Base-by-base conservation (phyloP, 306 rosid genomes). In the Styphnolobium japonicum region DNA sequence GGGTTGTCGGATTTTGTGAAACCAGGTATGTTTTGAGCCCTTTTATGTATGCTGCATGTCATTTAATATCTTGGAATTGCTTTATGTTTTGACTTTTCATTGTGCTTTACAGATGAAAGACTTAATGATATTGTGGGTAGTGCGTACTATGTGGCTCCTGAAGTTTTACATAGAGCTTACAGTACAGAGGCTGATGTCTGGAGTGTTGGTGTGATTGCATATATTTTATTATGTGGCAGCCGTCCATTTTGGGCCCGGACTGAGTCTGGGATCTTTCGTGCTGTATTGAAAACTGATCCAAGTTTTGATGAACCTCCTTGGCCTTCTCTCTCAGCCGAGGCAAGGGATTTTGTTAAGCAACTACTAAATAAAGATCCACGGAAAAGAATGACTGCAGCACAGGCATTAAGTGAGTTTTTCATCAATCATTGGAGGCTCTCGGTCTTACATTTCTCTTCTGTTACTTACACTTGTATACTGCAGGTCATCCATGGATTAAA, bases 231-330 rank as follows among this genome's bases (percentile, higher is more conserved):
- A 80, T 92, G 97, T 81, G 97, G 97, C 29, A 92, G 95, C 75
- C 92, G 97, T 63, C 97, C 97, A 10, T 92, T 92, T 81, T 92
- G 97, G 97, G 93, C 97, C 39, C 87, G 97, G 70, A 88, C 93
- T 3, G 97, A 92, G 61, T 92, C 97, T 36, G 97, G 97, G 62
- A 92, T 92, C 67, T 92, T 90, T 81, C 89, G 87, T 39, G 76
- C 93, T 23, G 97, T 92, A 33, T 69, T 92, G 80, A 92, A 90
- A 87, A 89, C 92, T 78, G 94, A 92, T 83, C 97, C 95, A 57
- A 79, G 82, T 86, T 90, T 92, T 83, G 93, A 90, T 37, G 95
- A 90, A 78, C 86, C 84, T 77, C 95, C 97, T 37, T 92, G 97
- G 97, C 93, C 97, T 10, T 84, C 93, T 65, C 78, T 92, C 57